Base-by-base conservation (phyloP, 202 grass and related monocot genomes). In the Zizania palustris region DNA sequence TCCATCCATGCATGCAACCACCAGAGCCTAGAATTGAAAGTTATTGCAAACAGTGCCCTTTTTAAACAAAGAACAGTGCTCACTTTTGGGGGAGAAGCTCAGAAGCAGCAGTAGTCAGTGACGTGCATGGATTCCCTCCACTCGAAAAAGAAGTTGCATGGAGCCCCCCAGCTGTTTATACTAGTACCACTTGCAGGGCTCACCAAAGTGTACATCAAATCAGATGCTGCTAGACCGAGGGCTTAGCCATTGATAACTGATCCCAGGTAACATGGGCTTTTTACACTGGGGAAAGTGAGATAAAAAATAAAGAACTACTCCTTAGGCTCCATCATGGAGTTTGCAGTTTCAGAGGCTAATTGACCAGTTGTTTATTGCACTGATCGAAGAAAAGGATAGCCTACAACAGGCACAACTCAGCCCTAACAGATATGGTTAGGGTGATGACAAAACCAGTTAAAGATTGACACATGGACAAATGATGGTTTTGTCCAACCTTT, bases 401-500 rank as follows among this genome's bases (percentile, higher is more conserved):
- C 28, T 28, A 28, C 28, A 28, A 28, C 28, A 28, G 28, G 28
- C 28, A 28, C 28, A 28, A 28, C 0, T 28, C 28, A 28, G 28
- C 50, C 71, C 64, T 71, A 76, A 82, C 65, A 54, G 59, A 11
- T 36, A 42, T 59, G 45, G 35, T 81, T 73, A 60, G 53, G 18
- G 35, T 28, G 59, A 8, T 75, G 84, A 83, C 74, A 90, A 76
- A 59, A 38, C 48, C 38, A 74, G 44, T 39, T 70, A 74, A 73
- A 78, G 74, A 45, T 61, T 50, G 61, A 43, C 67, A 65, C 72
- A 68, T 73, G 80, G 79, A 15, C 75, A 75, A 60, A 93, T 85
- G 70, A 72, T 82, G 22, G 85, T 51, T 36, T 36, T 93, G 91
- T 90, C 87, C 63, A 83, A 66, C 36, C 87, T 93, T 93, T 88